A percentile compares a stretch with the other conserved stretches of the same genome.
These are phyloP conservation scores for Eutypa lata DNA, from an alignment of 2,329 filamentous ascomycete genomes.

Conservation along the genomic window DNA sequence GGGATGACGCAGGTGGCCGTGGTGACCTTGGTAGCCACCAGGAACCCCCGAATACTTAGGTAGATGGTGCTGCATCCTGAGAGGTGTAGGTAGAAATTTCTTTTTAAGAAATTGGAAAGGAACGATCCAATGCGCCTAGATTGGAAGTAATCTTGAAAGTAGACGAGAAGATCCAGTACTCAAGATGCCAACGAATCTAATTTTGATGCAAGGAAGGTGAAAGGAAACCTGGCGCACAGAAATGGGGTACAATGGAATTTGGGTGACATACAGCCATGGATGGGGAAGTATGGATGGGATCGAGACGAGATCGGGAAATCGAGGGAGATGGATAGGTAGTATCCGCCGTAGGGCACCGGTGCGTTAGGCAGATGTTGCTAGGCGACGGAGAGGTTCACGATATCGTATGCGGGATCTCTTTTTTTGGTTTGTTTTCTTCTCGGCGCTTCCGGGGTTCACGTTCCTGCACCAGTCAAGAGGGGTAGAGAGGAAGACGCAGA, in stretches of 20 bases:
- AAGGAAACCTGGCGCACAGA: background rate
- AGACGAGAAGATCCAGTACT: background rate
- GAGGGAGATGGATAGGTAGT: background rate
- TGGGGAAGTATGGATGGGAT: background rate
- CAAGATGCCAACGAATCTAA: background rate
- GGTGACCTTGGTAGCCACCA: background rate
- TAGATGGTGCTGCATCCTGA: background rate
- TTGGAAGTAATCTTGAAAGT: background rate
- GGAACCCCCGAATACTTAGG: background rate
- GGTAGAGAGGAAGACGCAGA: background rate
- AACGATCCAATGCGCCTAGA: background rate
- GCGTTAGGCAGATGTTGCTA: too few relatives aligned
- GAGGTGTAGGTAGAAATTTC: background rate
- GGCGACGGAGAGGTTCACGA: background rate
- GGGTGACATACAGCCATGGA: conserved; percentile 11
- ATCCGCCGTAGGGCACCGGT: background rate
- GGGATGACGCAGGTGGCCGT: background rate
- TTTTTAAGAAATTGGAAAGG: background rate
- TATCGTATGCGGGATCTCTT: background rate
- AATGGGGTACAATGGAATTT: background rate
- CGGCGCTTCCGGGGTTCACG: background rate
- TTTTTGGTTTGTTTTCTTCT: background rate
- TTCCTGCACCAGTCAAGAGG: background rate
- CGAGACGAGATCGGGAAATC: background rate
- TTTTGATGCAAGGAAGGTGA: background rate